A percentile compares a stretch with the other conserved stretches of the same genome.
phyloP scores from a whole-genome alignment of 805 yeast species.

The Kuraishia hungarica region DNA sequence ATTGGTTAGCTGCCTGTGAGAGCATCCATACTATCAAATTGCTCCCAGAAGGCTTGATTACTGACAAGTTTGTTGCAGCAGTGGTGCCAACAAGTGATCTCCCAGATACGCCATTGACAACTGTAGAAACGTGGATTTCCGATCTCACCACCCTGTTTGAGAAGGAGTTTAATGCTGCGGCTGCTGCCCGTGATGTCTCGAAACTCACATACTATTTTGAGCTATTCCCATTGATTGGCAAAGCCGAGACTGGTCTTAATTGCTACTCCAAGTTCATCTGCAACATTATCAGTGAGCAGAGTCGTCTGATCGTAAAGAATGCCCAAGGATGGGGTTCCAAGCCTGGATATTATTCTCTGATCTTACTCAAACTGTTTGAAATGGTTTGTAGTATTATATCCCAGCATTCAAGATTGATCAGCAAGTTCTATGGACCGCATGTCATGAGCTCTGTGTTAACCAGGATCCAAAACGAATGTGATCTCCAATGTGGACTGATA shows the following conservation, averaged over 20 bases:
- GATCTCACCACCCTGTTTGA: slow-evolving; percentile 51
- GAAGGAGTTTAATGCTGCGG: slow-evolving; percentile 62
- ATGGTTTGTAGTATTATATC: slow-evolving; percentile 76
- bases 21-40: slow-evolving; percentile 45
- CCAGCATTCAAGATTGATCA: slow-evolving; percentile 79
- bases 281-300: slow-evolving; percentile 71
- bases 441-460: slow-evolving; percentile 62
- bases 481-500: slow-evolving; percentile 85
- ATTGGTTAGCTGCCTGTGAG: slow-evolving; percentile 75
- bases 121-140: slow-evolving; percentile 50
- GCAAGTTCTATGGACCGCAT: slow-evolving; percentile 57
- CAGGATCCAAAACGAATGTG: slow-evolving; percentile 79
- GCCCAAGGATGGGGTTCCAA: slow-evolving; percentile 25
- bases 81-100: slow-evolving; percentile 83
- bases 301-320: slow-evolving; percentile 53
- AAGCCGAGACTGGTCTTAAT: slow-evolving; percentile 60
- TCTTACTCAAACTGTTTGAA: slow-evolving; percentile 66
- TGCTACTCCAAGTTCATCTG: slow-evolving; percentile 85
- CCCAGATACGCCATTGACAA: slow-evolving; percentile 64
- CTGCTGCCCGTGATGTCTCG: slow-evolving; percentile 54
- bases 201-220: slow-evolving; percentile 73
- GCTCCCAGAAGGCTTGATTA: slow-evolving; percentile 44
- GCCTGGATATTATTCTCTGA: slow-evolving; percentile 49
- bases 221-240: slow-evolving; percentile 78
- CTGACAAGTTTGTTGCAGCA: slow-evolving; percentile 64